These are phyloP conservation scores for Fusarium coicis DNA, from an alignment of 2,329 filamentous ascomycete species.

Conservation along the genomic window DNA sequence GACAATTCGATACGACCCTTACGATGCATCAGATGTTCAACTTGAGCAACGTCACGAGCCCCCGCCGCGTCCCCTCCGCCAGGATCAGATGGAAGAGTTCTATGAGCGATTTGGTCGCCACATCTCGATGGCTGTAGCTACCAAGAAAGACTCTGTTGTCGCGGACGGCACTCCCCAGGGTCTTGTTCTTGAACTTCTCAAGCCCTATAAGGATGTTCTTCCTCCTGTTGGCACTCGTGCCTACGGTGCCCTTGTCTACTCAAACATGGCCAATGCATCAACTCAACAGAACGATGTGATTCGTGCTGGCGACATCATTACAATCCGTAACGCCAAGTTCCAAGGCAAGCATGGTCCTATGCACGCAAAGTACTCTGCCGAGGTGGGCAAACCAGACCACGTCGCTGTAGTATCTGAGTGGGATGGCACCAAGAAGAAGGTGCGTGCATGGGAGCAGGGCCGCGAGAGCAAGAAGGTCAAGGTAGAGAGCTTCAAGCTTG, in stretches of 20 bases:
- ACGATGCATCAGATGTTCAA: slow-evolving; percentile 76
- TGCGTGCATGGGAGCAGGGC: slow-evolving; percentile 94
- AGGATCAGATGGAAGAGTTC: slow-evolving; percentile 91
- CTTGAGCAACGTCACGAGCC: slow-evolving; percentile 88
- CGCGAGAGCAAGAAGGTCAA: slow-evolving; percentile 94
- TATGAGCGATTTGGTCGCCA: slow-evolving; percentile 84
- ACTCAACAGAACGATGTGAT: slow-evolving; percentile 94
- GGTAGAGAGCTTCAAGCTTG: slow-evolving; percentile 92
- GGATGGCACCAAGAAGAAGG: slow-evolving; percentile 99
- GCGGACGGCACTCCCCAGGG: slow-evolving; percentile 84
- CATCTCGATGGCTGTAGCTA: slow-evolving; percentile 75
- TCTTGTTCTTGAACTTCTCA: slow-evolving; percentile 82
- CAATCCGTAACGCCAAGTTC: slow-evolving; percentile 91
- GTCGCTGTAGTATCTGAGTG: slow-evolving; percentile 93
- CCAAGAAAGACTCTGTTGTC: slow-evolving; percentile 82
- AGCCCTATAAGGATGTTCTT: slow-evolving; percentile 77
- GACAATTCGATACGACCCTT: slow-evolving; percentile 80
- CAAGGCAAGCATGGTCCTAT: slow-evolving; percentile 95
- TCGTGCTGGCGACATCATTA: slow-evolving; percentile 89
- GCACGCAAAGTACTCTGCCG: slow-evolving; percentile 91
- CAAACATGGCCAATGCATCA: slow-evolving; percentile 93
- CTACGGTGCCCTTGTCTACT: slow-evolving; percentile 92
- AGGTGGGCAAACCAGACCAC: slow-evolving; percentile 90
- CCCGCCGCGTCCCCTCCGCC: slow-evolving; percentile 82
- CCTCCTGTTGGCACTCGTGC: slow-evolving; percentile 86